Percentiles rank a stretch among this genome's conserved stretches.
These are phyloP conservation scores for Zygnema circumcarinatum DNA, from an alignment of 139 green algal species.

Conservation along the genomic window DNA sequence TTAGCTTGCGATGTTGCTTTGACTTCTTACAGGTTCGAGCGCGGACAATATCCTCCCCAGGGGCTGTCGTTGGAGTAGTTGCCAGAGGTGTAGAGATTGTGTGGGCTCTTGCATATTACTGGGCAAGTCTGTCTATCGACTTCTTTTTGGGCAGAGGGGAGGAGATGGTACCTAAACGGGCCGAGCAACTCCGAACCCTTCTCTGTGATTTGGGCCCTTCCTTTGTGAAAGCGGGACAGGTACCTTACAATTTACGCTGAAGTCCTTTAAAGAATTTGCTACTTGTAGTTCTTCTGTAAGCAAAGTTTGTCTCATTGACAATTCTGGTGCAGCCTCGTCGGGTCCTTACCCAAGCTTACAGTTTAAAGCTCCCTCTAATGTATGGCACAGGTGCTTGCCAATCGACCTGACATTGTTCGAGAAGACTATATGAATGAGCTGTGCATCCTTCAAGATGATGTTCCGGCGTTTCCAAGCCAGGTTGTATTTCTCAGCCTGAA, in stretches of 20 bases:
- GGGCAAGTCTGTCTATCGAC: slow-evolving; percentile 30
- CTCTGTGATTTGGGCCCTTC: slow-evolving; percentile 89
- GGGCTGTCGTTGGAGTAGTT: slow-evolving; percentile 9
- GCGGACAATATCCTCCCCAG: slow-evolving; percentile 13
- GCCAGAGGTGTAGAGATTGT: slow-evolving; percentile 48
- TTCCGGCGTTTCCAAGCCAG: slow-evolving; percentile 66
- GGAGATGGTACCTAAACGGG: slow-evolving; percentile 62
- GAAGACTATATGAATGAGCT: slow-evolving; percentile 99
- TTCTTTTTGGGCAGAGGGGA: slow-evolving; percentile 28
- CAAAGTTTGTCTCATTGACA: too few relatives aligned
- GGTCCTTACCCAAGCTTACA: too few relatives aligned
- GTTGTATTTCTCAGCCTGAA: slow-evolving; percentile 15
- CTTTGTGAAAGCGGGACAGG: slow-evolving; percentile 98
- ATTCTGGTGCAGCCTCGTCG: too few relatives aligned
- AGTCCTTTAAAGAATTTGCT: too few relatives aligned
- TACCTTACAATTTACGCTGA: too few relatives aligned
- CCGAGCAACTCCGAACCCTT: slow-evolving; percentile 83
- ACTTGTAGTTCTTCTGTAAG: too few relatives aligned
- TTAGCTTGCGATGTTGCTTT: not conserved
- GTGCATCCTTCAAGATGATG: slow-evolving; percentile 81
- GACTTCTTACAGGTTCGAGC: slow-evolving; percentile 27
- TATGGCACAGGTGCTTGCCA: slow-evolving; percentile 93
- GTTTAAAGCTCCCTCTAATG: too few relatives aligned
- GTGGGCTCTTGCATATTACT: slow-evolving; percentile 46
- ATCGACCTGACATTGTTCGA: slow-evolving; percentile 95